phyloP scores from a whole-genome alignment of 352 stramenopile genomes.

The Phytopythium helicoides region DNA sequence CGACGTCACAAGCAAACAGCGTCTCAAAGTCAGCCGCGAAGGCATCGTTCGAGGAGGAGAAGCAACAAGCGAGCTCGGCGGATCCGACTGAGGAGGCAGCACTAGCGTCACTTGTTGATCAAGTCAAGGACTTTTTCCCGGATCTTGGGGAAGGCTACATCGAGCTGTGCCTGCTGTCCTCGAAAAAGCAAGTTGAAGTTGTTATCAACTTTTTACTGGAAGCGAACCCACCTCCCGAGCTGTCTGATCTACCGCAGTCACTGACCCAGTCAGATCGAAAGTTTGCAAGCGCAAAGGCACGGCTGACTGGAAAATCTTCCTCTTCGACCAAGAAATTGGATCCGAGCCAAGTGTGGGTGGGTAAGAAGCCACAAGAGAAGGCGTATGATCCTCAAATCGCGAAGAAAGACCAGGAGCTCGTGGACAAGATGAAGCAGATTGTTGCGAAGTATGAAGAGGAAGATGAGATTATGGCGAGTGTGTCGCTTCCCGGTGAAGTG shows the following conservation, averaged over 20 bases:
- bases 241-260: slow-evolving; percentile 26
- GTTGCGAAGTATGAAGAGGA: slow-evolving; percentile 50
- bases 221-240: slow-evolving; percentile 32
- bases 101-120: slow-evolving; percentile 33
- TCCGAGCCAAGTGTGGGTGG: slow-evolving; percentile 52
- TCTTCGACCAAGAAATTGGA: slow-evolving; percentile 37
- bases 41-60: slow-evolving; percentile 7
- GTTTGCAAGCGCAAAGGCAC: slow-evolving; percentile 22
- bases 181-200: slow-evolving; percentile 36
- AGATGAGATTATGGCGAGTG: slow-evolving; percentile 23
- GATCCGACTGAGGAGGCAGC: slow-evolving; percentile 1
- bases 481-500: slow-evolving; percentile 3
- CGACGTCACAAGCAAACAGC: slow-evolving; percentile 8
- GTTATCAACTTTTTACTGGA: slow-evolving; percentile 66
- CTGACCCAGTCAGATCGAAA: slow-evolving; percentile 28
- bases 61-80: slow-evolving; percentile 7
- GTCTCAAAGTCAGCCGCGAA: slow-evolving; percentile 3
- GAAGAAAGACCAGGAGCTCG: slow-evolving; percentile 40
- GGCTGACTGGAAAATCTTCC: slow-evolving; percentile 18
- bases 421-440: slow-evolving; percentile 55
- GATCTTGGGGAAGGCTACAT: slow-evolving; percentile 58
- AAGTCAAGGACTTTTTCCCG: slow-evolving; percentile 64
- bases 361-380: slow-evolving; percentile 60
- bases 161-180: slow-evolving; percentile 55
- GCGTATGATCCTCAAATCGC: slow-evolving; percentile 56